Evolutionary conservation across 257 asterid genomes (phyloP), one percentile per base, ranked within the genome.

Genomic region (Plectranthus barbatus): DNA sequence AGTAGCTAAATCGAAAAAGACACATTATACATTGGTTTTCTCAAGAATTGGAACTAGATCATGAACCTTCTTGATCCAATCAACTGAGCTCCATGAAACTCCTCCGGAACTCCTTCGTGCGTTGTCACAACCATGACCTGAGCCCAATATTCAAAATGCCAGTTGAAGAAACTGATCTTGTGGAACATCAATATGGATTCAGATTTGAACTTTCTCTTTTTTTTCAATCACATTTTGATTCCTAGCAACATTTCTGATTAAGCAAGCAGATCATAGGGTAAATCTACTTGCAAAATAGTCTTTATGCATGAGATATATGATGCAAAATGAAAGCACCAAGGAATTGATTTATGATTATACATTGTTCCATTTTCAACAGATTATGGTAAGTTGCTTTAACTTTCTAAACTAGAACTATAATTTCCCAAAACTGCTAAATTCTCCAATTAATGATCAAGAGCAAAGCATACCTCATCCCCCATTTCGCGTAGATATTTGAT

Each of bases 111-210:
- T 66, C 99, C 99, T 84, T 93, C 97, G 59, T 90, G 99, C 5
- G 99, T 93, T 24, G 99, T 93, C 73, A 93, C 95, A 46, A 90
- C 99, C 97, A 93, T 80, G 60, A 93, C 99, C 99, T 93, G 71
- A 75, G 75, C 50, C 36, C 6, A 31, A 31, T 6, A 54, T 45
- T 48, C 66, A 44, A 41, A 66, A 67, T 33, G 24, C 37, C 53
- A 72, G 56, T 47, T 56, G 47, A 75, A 15, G 36, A 50, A 44
- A 21, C 29, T 39, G 29, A 65, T 46, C 44, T 5, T 59, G 3
- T 7, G 56, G 24, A 63, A 14, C 17, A 51, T 67, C 15, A 41
- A 31, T 23, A 53, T 36, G 37, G 34, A 47, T 40, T 57, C 50
- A 23, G 17, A 46, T 36, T 13, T 53, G 11, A 23, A 47, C 20